Base-by-base conservation (phyloP, 2,329 filamentous ascomycete species). In the Fusarium annulatum region DNA sequence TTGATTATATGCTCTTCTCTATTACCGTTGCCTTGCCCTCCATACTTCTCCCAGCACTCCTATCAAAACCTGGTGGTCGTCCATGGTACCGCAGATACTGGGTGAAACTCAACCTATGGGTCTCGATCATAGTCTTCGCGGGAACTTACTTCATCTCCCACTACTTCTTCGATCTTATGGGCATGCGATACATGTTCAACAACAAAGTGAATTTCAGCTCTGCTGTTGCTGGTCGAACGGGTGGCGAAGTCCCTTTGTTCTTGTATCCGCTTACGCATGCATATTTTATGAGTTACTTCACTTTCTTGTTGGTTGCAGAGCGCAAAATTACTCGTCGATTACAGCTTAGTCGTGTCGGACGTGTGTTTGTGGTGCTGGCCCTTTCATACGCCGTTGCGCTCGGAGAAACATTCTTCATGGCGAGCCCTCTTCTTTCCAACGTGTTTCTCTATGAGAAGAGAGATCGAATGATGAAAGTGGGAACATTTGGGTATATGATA, bases 161-260 rank as follows among this genome's bases (percentile, higher is more conserved):
- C 36, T 67, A 67, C 33, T 67, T 66, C 51, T 67, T 66, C 9
- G 64, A 67, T 57, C 61, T 67, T 2, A 67, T 67, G 61, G 51
- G 64, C 0, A 67, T 67, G 64, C 14, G 64, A 21, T 67, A 67
- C 19, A 42, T 30, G 30, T 67, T 67, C 19, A 56, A 48, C 11
- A 42, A 18, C 19, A 51, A 30, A 16, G 39, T 53, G n/a, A 66
- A 66, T 28, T 66, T 67, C 30, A 59, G 38, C 16, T 67, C 64
- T 16, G 11, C 19, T 10, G 61, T 67, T 45, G 64, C 38, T 8
- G 64, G 64, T 4, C 38, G 51, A 15, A 59, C 30, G 2, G 64
- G 64, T 1, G 51, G 51, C 2, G 26, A 66, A 28, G 61, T 67
- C 10, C 64, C 61, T 14, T 19, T 66, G 5, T 67, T 66, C 41